Conservation (phyloP, 441 rosid genomes). For the Erodium texanum region DNA sequence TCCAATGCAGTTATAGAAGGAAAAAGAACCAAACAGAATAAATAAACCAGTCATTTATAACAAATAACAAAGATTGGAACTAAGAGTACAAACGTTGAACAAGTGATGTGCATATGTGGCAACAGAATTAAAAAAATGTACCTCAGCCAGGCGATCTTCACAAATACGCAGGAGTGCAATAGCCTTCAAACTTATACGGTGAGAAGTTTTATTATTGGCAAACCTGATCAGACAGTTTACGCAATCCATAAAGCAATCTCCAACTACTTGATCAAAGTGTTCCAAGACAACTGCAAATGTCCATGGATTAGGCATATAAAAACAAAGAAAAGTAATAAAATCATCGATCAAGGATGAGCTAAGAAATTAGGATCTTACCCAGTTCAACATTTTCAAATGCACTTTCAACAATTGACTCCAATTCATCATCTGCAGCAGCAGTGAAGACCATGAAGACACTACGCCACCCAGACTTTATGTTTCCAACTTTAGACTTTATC, state of each 20-base stretch:
- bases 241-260: constrained; percentile 99
- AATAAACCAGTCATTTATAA: background rate
- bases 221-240: constrained; percentile 98
- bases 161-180: constrained; percentile 98
- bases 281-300: constrained; percentile 86
- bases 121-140: constrained; percentile 34
- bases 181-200: constrained; percentile 96
- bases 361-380: constrained; percentile 38
- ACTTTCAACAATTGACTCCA: constrained; percentile 90
- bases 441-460: constrained; percentile 98
- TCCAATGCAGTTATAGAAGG: background rate
- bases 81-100: constrained; percentile 1
- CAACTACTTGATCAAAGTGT: constrained; percentile 98
- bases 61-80: constrained; percentile 10
- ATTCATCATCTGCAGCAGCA: constrained; percentile 93
- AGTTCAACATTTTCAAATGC: constrained; percentile 99
- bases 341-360: constrained; percentile 11
- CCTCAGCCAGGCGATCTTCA: constrained; percentile 99
- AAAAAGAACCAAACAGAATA: constrained; percentile 14
- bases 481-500: constrained; percentile 98
- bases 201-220: constrained; percentile 88
- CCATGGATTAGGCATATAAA: constrained; percentile 25
- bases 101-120: too few species aligned
- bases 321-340: constrained; percentile 6
- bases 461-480: constrained; percentile 98